Evolutionary conservation across 2,329 filamentous ascomycete genomes (phyloP), one percentile per base, ranked within the genome.

Genomic region (Botrytis pseudocinerea): DNA sequence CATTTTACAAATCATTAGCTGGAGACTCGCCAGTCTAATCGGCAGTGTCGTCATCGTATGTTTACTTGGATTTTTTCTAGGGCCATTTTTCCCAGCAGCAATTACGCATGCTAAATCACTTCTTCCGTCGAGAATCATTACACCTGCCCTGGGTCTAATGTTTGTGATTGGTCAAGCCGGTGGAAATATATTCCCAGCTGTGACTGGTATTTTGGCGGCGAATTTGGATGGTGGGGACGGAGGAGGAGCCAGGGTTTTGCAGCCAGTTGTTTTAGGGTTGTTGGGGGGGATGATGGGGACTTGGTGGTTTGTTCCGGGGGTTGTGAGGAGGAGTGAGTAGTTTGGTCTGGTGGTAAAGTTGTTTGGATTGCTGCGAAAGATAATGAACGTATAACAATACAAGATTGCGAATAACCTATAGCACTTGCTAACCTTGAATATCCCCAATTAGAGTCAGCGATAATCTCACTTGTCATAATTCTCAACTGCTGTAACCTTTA

Each of bases 1-100:
- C 0, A 86, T 79, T 0, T 78, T 90, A 1, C 88, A 91, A 75
- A 77, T 91, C 12, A 80, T 90, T 0, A 90, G 90, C 69, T 91
- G 89, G 89, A 81, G 89, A 79, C 83, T 85, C 0, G 82, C 83
- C 0, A 84, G 84, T 75, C 80, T 84, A 25, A 79, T 87, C 18
- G 85, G 83, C 0, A 86, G 86, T 20, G 86, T 57, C n/a, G n/a
- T 57, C 51, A 57, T 57, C n/a, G 51, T 57, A 32, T 57, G 51
- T 28, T 28, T 57, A 18, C 51, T 57, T 12, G 51, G 51, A 18
- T 57, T 57, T 6, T n/a, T 57, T 28, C 51, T 57, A 28, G 51
- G 51, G 2, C 51, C 51, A 32, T 32, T 57, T 57, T 57, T 57
- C n/a, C 51, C 51, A 18, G 51, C 51, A 28, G 51, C 51, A 57